Base-by-base conservation (phyloP, 2,329 filamentous ascomycete genomes). In the Seiridium unicorne region DNA sequence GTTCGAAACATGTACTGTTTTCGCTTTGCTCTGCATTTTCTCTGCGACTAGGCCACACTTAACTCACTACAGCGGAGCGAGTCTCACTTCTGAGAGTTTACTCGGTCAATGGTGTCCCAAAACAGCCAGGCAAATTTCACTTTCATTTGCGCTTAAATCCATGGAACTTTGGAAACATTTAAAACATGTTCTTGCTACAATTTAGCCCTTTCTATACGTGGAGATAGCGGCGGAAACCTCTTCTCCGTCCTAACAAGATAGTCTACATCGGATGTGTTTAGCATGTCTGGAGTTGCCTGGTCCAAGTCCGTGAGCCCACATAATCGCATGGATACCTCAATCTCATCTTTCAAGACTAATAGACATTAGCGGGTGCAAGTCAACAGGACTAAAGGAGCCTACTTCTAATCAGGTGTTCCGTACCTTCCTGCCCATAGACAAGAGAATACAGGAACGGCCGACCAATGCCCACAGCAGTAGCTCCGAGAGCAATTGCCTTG, bases 371-470 rank as follows among this genome's bases (percentile, higher is more conserved):
- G 11, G 9, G 2, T 34, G 9, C 34, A 18, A n/a, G 8, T 18
- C 3, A 4, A 35, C 7, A 4, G 11, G 26, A 11, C 5, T 13
- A 31, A 13, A 35, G 4, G 7, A n/a, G 77, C 81, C 74, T 74
- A 85, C 84, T 83, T 61, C 82, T 79, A 58, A 83, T 79, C 60
- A 83, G 72, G 70, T 83, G 79, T 65, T 83, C 80, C 18, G 83
- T 79, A 2, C 82, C 82, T 59, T 80, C 80, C 65, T 83, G 80
- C 4, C 83, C 82, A 61, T 84, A 84, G 3, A 79, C 79, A 34
- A 62, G 32, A 1, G 57, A 60, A n/a, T 62, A 85, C 5, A 85
- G 69, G 61, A 80, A 81, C 13, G 81, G 82, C 11, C 83, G 71
- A 0, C 82, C 83, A 55, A 85, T 76, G 0, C 82, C 81, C 3